These are phyloP conservation scores for Alternaria triticimaculans DNA, from an alignment of 2,329 filamentous ascomycete genomes.

Conservation along the genomic window DNA sequence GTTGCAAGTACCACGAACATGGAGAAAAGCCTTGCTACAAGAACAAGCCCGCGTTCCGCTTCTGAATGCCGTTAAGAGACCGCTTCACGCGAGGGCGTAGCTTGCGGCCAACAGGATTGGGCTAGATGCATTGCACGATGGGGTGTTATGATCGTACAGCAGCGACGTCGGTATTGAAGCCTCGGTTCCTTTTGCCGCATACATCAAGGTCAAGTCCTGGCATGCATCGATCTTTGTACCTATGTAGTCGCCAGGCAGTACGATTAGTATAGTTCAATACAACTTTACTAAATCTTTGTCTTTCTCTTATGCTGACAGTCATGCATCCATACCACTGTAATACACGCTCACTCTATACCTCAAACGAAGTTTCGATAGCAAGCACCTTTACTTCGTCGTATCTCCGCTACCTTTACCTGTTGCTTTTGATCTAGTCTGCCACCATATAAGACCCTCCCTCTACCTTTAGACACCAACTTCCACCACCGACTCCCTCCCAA, in stretches of 20 bases:
- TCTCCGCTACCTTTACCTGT: neutral
- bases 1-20: neutral
- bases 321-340: neutral
- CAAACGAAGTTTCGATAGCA: neutral
- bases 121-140: too few species aligned
- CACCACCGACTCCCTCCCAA: neutral
- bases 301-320: neutral
- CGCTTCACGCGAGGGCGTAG: too few species aligned
- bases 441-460: neutral
- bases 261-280: neutral
- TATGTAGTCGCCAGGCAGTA: fast-evolving
- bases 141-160: too few species aligned
- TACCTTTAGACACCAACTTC: neutral
- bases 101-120: too few species aligned
- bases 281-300: neutral
- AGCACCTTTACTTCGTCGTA: neutral
- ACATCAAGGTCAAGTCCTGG: neutral
- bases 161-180: too few species aligned
- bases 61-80: too few species aligned
- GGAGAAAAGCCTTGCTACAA: neutral
- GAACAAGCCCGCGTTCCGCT: too few species aligned
- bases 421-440: neutral
- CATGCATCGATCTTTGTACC: fast-evolving
- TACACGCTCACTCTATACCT: neutral
- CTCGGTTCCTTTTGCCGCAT: too few species aligned